Percentiles rank a stretch among this genome's conserved stretches.
Conservation (phyloP, 306 rosid genomes). For the Vicia villosa region DNA sequence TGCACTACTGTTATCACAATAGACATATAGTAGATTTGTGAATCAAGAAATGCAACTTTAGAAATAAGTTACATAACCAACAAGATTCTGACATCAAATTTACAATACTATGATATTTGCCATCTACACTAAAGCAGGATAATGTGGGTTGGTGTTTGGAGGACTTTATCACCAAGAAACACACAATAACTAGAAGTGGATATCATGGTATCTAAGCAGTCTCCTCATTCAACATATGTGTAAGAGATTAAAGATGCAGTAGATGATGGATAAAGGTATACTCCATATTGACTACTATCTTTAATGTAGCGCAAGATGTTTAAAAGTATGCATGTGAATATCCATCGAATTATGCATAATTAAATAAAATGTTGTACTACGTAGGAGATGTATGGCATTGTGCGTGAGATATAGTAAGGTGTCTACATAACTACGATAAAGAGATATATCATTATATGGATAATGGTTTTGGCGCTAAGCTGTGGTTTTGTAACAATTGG, state of each 20-base stretch:
- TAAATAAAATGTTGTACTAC: no score
- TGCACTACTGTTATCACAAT: not conserved
- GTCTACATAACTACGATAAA: no score
- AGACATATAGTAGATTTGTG: not conserved
- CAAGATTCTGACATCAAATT: not conserved
- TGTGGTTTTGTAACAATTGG: no score
- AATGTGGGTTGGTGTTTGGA: not conserved
- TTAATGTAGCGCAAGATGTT: no score
- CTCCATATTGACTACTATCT: no score
- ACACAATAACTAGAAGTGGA: not conserved
- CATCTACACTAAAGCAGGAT: not conserved
- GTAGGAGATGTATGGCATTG: no score
- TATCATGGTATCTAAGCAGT: not conserved
- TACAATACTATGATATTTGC: not conserved
- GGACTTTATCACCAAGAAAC: no score
- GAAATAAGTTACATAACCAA: not conserved
- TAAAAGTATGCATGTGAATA: no score
- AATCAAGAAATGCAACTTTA: not conserved
- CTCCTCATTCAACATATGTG: not conserved
- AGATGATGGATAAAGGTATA: not conserved
- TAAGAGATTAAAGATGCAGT: not conserved
- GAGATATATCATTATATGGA: no score
- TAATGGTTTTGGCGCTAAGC: no score
- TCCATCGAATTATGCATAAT: no score
- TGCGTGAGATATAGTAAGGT: no score